phyloP scores from a whole-genome alignment of 371 early-diverging fungal genomes.

The Rhizopus sp. region DNA sequence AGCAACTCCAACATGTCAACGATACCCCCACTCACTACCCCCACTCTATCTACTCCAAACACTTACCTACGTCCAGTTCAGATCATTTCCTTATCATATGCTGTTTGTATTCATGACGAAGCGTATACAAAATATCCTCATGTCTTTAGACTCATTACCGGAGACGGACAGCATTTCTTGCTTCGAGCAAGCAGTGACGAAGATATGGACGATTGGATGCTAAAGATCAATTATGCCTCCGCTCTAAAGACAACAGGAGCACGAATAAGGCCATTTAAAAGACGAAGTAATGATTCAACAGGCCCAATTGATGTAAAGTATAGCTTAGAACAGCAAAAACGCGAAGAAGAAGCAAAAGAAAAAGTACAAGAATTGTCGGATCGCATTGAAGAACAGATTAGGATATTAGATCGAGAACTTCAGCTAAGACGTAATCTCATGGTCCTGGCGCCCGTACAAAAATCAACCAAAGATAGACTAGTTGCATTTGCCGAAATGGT shows the following conservation, averaged over 20 bases:
- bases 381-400: conserved; percentile 41
- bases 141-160: conserved; percentile 73
- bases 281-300: conserved; percentile 1
- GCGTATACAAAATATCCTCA: conserved; percentile 73
- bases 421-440: conserved; percentile 65
- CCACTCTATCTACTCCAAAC: conserved; percentile 12
- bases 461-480: conserved; percentile 61
- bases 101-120: conserved; percentile 72
- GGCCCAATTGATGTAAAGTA: conserved; percentile 26
- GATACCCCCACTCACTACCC: conserved; percentile 7
- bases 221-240: conserved; percentile 78
- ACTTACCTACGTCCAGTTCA: conserved; percentile 39
- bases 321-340: conserved; percentile 22
- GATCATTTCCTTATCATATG: conserved; percentile 66
- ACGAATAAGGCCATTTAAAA: conserved; percentile 44
- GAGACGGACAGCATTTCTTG: conserved; percentile 72
- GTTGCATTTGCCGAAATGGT: conserved; percentile 56
- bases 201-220: conserved; percentile 83
- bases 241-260: conserved; percentile 70
- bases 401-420: conserved; percentile 49
- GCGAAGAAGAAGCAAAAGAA: conserved; percentile 26
- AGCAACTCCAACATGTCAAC: conserved; percentile 18
- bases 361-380: conserved; percentile 28
- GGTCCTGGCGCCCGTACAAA: conserved; percentile 67
- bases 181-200: conserved; percentile 65